A percentile compares a stretch with the other conserved stretches of the same genome.
phyloP scores from a whole-genome alignment of 2,329 filamentous ascomycete genomes.

The Chrysoporthe puriensis region DNA sequence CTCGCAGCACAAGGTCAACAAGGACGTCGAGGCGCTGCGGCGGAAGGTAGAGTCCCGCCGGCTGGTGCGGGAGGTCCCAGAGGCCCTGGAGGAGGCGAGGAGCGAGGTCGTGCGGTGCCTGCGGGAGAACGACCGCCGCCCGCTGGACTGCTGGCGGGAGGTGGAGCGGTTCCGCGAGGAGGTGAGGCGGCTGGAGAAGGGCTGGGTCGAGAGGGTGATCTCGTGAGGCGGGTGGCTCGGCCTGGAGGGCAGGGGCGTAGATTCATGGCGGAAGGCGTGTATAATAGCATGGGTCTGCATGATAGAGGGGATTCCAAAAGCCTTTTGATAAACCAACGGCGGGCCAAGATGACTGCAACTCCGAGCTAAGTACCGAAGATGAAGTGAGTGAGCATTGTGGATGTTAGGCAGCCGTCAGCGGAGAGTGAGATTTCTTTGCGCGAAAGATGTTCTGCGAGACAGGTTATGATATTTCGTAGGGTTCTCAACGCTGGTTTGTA shows the following conservation, averaged over 20 bases:
- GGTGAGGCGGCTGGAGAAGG: constrained; percentile 82
- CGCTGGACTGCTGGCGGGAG: constrained; percentile 93
- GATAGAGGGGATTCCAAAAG: constrained; percentile 4
- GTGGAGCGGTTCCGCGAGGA: constrained; percentile 89
- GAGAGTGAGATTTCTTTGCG: background rate
- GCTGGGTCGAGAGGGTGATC: constrained; percentile 84
- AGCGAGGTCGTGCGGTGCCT: constrained; percentile 79
- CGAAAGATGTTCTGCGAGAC: background rate
- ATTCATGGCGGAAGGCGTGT: constrained; percentile 10
- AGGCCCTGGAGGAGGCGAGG: constrained; percentile 74
- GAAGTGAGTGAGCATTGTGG: background rate
- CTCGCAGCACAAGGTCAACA: constrained; percentile 55
- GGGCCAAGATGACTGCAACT: background rate
- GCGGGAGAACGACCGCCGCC: constrained; percentile 80
- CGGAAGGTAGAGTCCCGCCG: constrained; percentile 64
- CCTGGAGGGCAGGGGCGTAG: background rate
- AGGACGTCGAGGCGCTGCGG: constrained; percentile 63
- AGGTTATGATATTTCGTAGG: background rate
- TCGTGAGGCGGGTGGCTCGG: constrained; percentile 38
- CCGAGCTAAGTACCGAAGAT: background rate
- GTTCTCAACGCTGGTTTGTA: background rate
- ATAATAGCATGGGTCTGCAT: constrained; percentile 13
- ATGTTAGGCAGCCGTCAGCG: background rate
- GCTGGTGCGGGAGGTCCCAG: constrained; percentile 70
- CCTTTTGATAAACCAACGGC: background rate